Conservation (phyloP, 805 yeast genomes). For the Yarrowia deformans region DNA sequence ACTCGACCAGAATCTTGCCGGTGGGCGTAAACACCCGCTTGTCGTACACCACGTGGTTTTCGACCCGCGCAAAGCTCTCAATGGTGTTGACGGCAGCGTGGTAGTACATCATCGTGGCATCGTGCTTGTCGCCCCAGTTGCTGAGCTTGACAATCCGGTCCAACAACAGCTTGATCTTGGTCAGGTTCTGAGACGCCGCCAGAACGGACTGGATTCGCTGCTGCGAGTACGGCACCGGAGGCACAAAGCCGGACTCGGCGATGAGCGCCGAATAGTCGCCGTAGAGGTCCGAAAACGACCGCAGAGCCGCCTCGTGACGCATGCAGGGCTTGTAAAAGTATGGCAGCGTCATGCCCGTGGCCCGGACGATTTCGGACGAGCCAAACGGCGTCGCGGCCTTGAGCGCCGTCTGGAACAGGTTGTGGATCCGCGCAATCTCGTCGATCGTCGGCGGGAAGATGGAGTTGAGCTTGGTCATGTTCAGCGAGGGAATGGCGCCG, state of each 20-base stretch:
- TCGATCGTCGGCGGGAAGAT: conserved; percentile 95
- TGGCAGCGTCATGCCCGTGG: conserved; percentile 83
- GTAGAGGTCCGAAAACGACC: conserved; percentile 61
- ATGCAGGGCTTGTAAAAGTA: conserved; percentile 92
- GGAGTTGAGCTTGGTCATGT: conserved; percentile 72
- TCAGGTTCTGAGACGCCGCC: conserved; percentile 72
- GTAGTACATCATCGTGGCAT: conserved; percentile 54
- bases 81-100: conserved; percentile 67
- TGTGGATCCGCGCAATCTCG: conserved; percentile 88
- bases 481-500: conserved; percentile 57
- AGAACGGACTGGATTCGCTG: conserved; percentile 67
- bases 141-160: conserved; percentile 64
- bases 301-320: conserved; percentile 92
- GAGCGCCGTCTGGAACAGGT: conserved; percentile 79
- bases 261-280: conserved; percentile 55
- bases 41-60: conserved; percentile 57
- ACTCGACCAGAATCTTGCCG: conserved; percentile 83
- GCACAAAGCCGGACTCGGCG: conserved; percentile 46
- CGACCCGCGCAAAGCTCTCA: conserved; percentile 77
- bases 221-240: conserved; percentile 52
- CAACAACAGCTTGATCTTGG: conserved; percentile 72
- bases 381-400: conserved; percentile 73
- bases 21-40: conserved; percentile 86
- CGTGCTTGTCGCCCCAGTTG: conserved; percentile 46
- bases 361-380: conserved; percentile 75